Percentiles rank a stretch among this genome's conserved stretches.
Conservation (phyloP, 1,284 basidiomycete genomes). For the Heterobasidion occidentale region DNA sequence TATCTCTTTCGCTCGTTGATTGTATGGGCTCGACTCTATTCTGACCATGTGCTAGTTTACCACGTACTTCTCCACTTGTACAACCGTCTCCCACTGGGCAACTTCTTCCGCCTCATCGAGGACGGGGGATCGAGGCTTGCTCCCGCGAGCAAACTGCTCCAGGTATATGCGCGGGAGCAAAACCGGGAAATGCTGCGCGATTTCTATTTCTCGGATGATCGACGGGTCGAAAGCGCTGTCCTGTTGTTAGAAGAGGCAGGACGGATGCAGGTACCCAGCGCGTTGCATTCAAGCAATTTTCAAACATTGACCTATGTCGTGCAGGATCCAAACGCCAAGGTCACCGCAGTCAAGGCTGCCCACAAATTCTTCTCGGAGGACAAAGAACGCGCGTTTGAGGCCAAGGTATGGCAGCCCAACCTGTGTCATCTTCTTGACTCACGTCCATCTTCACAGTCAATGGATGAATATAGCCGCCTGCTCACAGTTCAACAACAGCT, state of each 20-base stretch:
- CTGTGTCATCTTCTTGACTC: not conserved
- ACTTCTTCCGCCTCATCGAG: constrained; percentile 93
- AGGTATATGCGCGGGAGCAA: constrained; percentile 86
- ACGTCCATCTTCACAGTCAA: constrained; percentile 49
- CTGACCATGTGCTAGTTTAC: constrained; percentile 52
- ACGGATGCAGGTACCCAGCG: constrained; percentile 5
- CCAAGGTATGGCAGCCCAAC: constrained; percentile 51
- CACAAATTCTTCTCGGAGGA: constrained; percentile 94
- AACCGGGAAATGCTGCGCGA: constrained; percentile 90
- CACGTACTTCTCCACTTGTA: constrained; percentile 85
- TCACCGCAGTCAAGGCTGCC: constrained; percentile 72
- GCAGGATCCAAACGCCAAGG: constrained; percentile 64
- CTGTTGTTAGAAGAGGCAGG: constrained; percentile 79
- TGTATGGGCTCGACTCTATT: not conserved
- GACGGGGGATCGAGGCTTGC: constrained; percentile 72
- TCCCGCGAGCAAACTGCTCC: constrained; percentile 69
- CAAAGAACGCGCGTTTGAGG: constrained; percentile 84
- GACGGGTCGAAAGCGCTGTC: constrained; percentile 85
- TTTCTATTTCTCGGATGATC: constrained; percentile 98
- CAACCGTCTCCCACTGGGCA: constrained; percentile 77
- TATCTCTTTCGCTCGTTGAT: constrained; percentile 25
- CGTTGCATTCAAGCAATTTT: not conserved
- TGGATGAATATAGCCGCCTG: constrained; percentile 79
- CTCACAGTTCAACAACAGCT: constrained; percentile 78
- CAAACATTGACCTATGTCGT: not conserved